These are phyloP conservation scores for Xerocomellus intermedius DNA, from an alignment of 768 basidiomycete species.

Conservation along the genomic window DNA sequence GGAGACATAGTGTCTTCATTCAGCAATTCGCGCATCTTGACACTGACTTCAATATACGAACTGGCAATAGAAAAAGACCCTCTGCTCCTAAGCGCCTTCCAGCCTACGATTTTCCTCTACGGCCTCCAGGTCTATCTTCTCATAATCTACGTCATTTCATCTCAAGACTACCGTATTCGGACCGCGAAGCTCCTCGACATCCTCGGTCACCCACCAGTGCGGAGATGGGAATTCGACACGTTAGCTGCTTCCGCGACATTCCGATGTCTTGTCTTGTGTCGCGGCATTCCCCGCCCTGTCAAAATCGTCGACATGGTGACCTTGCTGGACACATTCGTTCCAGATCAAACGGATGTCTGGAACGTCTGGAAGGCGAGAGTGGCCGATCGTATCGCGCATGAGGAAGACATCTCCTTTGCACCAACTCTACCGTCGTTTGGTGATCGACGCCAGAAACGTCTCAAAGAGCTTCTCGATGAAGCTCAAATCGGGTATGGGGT, in stretches of 20 bases:
- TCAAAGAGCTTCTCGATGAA: constrained; percentile 3
- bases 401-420: neutral
- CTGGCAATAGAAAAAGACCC: neutral
- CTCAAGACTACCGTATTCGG: neutral
- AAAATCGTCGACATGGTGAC: neutral
- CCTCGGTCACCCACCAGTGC: constrained; percentile 1
- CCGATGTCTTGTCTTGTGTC: constrained; percentile 5
- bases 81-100: neutral
- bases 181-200: constrained; percentile 2
- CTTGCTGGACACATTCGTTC: constrained; percentile 1
- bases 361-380: neutral
- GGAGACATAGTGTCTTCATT: neutral
- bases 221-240: constrained; percentile 3
- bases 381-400: neutral
- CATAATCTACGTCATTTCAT: neutral
- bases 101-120: neutral
- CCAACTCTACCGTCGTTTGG: constrained; percentile 1
- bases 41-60: neutral
- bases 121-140: neutral
- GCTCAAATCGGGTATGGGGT: neutral
- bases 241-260: constrained; percentile 4
- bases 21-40: neutral
- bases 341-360: neutral
- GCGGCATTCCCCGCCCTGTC: neutral
- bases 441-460: neutral